A percentile compares a stretch with the other conserved stretches of the same genome.
Conservation (phyloP, 1,284 basidiomycete genomes). For the Mycocalia duriaeana region DNA sequence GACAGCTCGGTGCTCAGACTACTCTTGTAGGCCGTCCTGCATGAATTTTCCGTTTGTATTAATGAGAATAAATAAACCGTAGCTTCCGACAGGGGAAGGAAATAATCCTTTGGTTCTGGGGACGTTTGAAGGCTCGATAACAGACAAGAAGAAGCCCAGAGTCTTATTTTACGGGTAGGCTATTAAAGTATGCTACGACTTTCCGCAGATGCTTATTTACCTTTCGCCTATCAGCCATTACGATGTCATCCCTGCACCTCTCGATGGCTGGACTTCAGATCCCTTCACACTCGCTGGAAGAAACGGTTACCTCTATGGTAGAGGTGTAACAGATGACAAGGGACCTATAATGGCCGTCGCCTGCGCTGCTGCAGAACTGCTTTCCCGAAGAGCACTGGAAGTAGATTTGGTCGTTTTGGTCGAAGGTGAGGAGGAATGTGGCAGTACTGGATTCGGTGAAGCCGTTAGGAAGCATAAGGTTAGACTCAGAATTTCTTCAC, state of each 20-base stretch:
- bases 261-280: slow-evolving; percentile 76
- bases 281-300: slow-evolving; percentile 82
- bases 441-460: slow-evolving; percentile 80
- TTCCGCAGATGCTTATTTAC: background rate
- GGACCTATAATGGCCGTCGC: slow-evolving; percentile 92
- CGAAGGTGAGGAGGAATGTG: slow-evolving; percentile 95
- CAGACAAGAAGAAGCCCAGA: slow-evolving; percentile 53
- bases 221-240: slow-evolving; percentile 60
- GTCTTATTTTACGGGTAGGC: slow-evolving; percentile 83
- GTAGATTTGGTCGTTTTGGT: slow-evolving; percentile 89
- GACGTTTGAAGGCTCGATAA: slow-evolving; percentile 70
- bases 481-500: slow-evolving; percentile 10
- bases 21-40: slow-evolving; percentile 49
- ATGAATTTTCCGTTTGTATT: too few relatives aligned
- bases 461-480: slow-evolving; percentile 77
- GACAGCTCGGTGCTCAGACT: slow-evolving; percentile 80
- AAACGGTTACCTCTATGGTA: slow-evolving; percentile 92
- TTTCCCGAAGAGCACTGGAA: slow-evolving; percentile 69
- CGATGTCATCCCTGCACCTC: slow-evolving; percentile 82
- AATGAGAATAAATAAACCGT: too few relatives aligned
- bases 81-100: slow-evolving; percentile 63
- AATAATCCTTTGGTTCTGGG: slow-evolving; percentile 83
- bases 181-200: too few relatives aligned
- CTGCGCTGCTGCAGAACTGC: slow-evolving; percentile 80
- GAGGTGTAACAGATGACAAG: slow-evolving; percentile 89